A percentile compares a stretch with the other conserved stretches of the same genome.
phyloP scores from a whole-genome alignment of 306 rosid genomes.

The Prinsepia uniflora region DNA sequence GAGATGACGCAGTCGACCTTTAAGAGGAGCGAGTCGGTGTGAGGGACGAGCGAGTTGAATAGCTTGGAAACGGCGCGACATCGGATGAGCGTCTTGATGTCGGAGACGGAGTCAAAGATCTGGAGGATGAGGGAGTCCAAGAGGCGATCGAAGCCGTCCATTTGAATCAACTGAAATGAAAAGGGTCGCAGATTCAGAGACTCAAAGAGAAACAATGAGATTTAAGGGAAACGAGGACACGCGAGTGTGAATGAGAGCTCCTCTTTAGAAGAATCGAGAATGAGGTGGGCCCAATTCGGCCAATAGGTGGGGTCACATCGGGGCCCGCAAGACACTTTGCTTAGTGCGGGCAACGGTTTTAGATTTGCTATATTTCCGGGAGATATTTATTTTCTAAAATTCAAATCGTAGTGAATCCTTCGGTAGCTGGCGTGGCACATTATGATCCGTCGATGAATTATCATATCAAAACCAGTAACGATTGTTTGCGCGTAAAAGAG shows the following conservation, averaged over 20 bases:
- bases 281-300: background rate
- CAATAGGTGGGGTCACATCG: background rate
- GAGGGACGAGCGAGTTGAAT: slow-evolving; percentile 47
- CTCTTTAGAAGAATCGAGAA: background rate
- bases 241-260: too few species aligned
- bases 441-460: background rate
- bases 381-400: background rate
- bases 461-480: background rate
- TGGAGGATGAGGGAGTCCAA: slow-evolving; percentile 41
- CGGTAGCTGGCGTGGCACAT: background rate
- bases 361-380: background rate
- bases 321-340: background rate
- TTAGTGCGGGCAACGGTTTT: background rate
- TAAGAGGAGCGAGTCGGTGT: slow-evolving; percentile 33
- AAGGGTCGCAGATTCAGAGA: background rate
- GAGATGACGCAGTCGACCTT: slow-evolving; percentile 44
- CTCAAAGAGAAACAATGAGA: background rate
- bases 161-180: background rate
- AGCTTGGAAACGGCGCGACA: slow-evolving; percentile 43
- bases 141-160: slow-evolving; percentile 41
- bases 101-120: slow-evolving; percentile 46
- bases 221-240: background rate
- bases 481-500: background rate
- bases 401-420: too few species aligned
- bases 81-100: slow-evolving; percentile 40